phyloP scores from a whole-genome alignment of 2,329 filamentous ascomycete genomes.

The Aspergillus terreus region DNA sequence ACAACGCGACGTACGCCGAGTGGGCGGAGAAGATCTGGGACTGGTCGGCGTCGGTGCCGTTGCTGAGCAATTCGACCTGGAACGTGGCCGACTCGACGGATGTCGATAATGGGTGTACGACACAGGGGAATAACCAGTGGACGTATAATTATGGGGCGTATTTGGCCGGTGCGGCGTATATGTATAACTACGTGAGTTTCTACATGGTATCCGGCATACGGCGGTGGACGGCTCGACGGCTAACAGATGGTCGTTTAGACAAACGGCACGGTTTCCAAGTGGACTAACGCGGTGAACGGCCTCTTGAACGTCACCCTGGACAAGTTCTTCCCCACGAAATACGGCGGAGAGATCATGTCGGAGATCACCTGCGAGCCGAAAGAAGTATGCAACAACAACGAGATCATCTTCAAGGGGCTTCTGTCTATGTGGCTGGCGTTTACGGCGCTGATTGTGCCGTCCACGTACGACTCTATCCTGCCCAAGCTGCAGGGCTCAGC shows the following conservation, averaged over 20 bases:
- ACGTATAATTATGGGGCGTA: slow-evolving; percentile 64
- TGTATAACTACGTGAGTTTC: slow-evolving; percentile 61
- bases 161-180: slow-evolving; percentile 58
- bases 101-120: slow-evolving; percentile 55
- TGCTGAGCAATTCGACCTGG: slow-evolving; percentile 58
- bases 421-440: slow-evolving; percentile 64
- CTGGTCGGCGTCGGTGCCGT: slow-evolving; percentile 54
- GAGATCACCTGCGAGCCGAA: slow-evolving; percentile 65
- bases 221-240: not conserved
- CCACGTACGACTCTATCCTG: slow-evolving; percentile 52
- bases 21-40: slow-evolving; percentile 62
- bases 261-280: slow-evolving; percentile 35
- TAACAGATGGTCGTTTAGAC: slow-evolving; percentile 28
- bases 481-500: slow-evolving; percentile 58
- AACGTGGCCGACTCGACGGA: slow-evolving; percentile 64
- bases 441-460: slow-evolving; percentile 59
- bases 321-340: slow-evolving; percentile 51
- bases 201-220: not conserved
- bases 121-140: slow-evolving; percentile 61
- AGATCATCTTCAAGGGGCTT: slow-evolving; percentile 69
- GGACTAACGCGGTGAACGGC: slow-evolving; percentile 55
- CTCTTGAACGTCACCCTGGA: slow-evolving; percentile 48
- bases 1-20: slow-evolving; percentile 61
- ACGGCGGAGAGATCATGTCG: slow-evolving; percentile 51
- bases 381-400: slow-evolving; percentile 64